These are phyloP conservation scores for Leccinellum luteum DNA, from an alignment of 768 basidiomycete species.

Conservation along the genomic window DNA sequence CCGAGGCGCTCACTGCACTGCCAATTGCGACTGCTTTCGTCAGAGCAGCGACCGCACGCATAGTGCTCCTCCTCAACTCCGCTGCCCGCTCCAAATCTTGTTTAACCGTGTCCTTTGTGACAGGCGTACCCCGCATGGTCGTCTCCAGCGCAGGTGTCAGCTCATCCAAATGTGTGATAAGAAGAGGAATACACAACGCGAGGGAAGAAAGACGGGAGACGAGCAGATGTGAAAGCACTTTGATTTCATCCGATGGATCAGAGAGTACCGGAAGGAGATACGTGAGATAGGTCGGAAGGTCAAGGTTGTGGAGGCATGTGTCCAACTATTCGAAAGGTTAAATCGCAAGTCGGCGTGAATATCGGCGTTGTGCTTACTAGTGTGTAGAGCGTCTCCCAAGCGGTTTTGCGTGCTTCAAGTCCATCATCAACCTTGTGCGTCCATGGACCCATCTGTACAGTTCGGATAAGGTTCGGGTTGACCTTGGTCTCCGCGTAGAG, in stretches of 20 bases:
- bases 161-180: constrained; percentile 73
- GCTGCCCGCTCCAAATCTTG: constrained; percentile 85
- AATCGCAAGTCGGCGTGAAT: not conserved
- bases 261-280: constrained; percentile 78
- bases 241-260: constrained; percentile 95
- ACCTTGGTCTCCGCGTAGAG: constrained; percentile 84
- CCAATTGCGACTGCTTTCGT: constrained; percentile 66
- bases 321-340: constrained; percentile 57
- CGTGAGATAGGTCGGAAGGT: constrained; percentile 80
- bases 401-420: constrained; percentile 92
- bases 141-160: constrained; percentile 80
- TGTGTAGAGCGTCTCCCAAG: constrained; percentile 97
- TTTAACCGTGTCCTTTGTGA: constrained; percentile 95
- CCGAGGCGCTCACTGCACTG: constrained; percentile 42
- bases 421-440: constrained; percentile 97
- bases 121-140: constrained; percentile 84
- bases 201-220: constrained; percentile 87
- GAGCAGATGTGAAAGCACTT: constrained; percentile 95
- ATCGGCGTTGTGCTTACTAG: constrained; percentile 52
- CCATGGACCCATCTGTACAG: constrained; percentile 97
- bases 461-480: constrained; percentile 77
- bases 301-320: constrained; percentile 85
- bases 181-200: constrained; percentile 35
- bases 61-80: constrained; percentile 87
- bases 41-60: constrained; percentile 84